Evolutionary conservation across 306 rosid genomes (phyloP), one percentile per base, ranked within the genome.

Genomic region (Vicia villosa): DNA sequence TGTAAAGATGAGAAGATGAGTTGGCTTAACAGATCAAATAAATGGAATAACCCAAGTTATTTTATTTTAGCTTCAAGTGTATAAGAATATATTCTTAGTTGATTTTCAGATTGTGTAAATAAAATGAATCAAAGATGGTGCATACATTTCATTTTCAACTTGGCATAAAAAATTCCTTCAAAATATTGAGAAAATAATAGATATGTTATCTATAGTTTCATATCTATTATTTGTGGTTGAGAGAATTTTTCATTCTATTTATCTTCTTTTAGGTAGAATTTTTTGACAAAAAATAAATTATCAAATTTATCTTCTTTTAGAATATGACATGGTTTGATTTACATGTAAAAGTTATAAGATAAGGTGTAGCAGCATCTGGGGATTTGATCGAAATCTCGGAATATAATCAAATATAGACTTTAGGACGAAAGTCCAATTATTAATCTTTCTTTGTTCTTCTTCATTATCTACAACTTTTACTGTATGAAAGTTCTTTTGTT

Each of bases 321-420:
- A n/a, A n/a, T n/a, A n/a, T n/a, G n/a, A n/a, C n/a, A n/a, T n/a
- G n/a, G n/a, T n/a, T n/a, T n/a, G n/a, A n/a, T n/a, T n/a, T n/a
- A n/a, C n/a, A n/a, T 62, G 46, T 58, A 42, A 22, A 46, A 55
- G 36, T 37, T n/a, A 3, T 47, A 42, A 37, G 57, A 72, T 43
- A 69, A 80, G 69, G 32, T 63, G 13, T 45, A 81, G 68, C 82
- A 80, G 68, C 83, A 80, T 74, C 63, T 37, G 11, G 62, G 64
- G 70, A 67, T 66, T 72, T 72, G 68, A n/a, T 62, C 50, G 40
- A 43, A 69, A 72, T 26, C 14, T 19, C 36, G 76, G 95, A 84
- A 88, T 83, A 88, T 86, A 79, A 83, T 88, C 81, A 66, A 43
- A 41, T 73, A 68, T 70, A 57, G 41, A 55, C 60, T 63, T 66